These are phyloP conservation scores for Suhomyces chickasaworum DNA, from an alignment of 1,139 yeast species.

Conservation along the genomic window DNA sequence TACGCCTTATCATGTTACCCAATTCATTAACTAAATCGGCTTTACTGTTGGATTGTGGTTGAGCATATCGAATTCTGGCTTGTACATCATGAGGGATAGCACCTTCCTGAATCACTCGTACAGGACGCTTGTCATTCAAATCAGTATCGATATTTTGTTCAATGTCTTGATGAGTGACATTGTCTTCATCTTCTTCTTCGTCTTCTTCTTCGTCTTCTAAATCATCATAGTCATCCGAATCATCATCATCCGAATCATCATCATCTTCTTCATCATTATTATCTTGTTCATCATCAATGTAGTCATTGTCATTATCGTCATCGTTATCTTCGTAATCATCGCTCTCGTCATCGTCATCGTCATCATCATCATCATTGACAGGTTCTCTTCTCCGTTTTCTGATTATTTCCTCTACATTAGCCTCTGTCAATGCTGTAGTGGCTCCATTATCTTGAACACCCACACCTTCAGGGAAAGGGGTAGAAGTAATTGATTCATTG, in stretches of 20 bases:
- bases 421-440: too few relatives aligned
- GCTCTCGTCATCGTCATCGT: not conserved
- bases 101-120: not conserved
- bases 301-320: not conserved
- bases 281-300: not conserved
- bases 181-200: not conserved
- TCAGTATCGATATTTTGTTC: not conserved
- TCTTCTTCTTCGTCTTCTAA: not conserved
- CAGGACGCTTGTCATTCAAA: not conserved
- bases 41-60: slow-evolving; percentile 28
- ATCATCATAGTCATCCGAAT: not conserved
- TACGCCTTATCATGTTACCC: slow-evolving; percentile 38
- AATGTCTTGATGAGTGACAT: not conserved
- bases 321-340: not conserved
- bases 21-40: slow-evolving; percentile 42
- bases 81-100: not conserved
- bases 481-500: not conserved
- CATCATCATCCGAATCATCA: not conserved
- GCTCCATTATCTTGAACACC: not conserved
- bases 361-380: not conserved
- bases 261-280: not conserved
- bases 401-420: too few relatives aligned
- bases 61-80: not conserved
- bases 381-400: too few relatives aligned
- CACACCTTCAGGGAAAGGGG: not conserved